Conservation (phyloP, 495 filamentous ascomycete genomes). For the Hypoxylon perforatum region DNA sequence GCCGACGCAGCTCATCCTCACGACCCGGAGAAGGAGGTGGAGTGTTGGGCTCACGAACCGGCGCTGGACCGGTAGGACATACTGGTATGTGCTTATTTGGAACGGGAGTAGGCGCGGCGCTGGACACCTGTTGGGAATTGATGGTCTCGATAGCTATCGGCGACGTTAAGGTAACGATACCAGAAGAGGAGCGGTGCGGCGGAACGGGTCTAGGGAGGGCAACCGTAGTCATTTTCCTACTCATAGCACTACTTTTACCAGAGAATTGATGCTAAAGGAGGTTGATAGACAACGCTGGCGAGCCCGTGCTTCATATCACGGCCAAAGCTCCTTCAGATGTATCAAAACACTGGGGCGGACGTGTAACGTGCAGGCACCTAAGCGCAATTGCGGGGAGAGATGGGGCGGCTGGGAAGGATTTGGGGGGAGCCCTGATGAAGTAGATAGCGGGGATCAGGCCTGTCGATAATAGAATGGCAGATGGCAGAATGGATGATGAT, state of each 20-base stretch:
- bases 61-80: constrained; percentile 81
- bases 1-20: constrained; percentile 61
- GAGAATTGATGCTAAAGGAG: constrained; percentile 13
- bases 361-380: constrained; percentile 6
- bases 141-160: constrained; percentile 62
- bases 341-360: constrained; percentile 1
- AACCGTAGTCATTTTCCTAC: constrained; percentile 62
- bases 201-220: constrained; percentile 63
- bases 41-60: constrained; percentile 67
- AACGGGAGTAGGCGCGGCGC: constrained; percentile 64
- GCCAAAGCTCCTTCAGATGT: constrained; percentile 7
- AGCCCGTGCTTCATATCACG: constrained; percentile 28
- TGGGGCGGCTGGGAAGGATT: constrained; percentile 5
- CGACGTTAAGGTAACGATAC: constrained; percentile 60
- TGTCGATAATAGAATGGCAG: not conserved
- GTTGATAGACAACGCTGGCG: constrained; percentile 9
- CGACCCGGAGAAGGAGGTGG: constrained; percentile 73
- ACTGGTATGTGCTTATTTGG: constrained; percentile 92
- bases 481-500: constrained; percentile 18
- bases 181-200: constrained; percentile 58
- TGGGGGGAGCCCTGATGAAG: constrained; percentile 7
- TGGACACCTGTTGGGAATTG: constrained; percentile 49
- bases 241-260: constrained; percentile 27
- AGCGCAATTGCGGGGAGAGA: constrained; percentile 33
- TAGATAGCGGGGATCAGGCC: constrained; percentile 9